A percentile compares a stretch with the other conserved stretches of the same genome.
phyloP scores from a whole-genome alignment of 2,329 filamentous ascomycete genomes.

The Cytospora mali region DNA sequence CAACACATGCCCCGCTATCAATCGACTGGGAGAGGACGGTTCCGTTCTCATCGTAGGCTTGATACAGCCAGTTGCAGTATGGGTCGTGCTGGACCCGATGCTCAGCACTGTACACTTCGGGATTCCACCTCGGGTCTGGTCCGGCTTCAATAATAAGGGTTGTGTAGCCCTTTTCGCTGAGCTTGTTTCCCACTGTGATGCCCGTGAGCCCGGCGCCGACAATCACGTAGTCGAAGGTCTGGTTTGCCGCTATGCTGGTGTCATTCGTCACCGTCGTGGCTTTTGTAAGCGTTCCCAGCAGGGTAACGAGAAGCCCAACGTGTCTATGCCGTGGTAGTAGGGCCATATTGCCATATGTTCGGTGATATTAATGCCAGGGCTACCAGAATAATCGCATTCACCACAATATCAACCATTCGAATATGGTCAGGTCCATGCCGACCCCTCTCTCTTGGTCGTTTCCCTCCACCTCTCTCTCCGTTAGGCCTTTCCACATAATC shows the following conservation, averaged over 20 bases:
- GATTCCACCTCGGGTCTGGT: constrained; percentile 32
- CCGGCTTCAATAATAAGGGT: constrained; percentile 34
- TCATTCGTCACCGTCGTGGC: constrained; percentile 32
- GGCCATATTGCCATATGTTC: no score
- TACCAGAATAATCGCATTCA: no score
- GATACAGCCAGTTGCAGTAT: constrained; percentile 33
- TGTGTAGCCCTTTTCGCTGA: constrained; percentile 31
- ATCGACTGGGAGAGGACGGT: constrained; percentile 26
- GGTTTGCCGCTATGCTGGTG: constrained; percentile 16
- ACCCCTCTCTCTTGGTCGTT: no score
- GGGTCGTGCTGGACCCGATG: constrained; percentile 27
- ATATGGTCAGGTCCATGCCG: no score
- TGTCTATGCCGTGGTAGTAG: no score
- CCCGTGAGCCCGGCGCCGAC: constrained; percentile 27
- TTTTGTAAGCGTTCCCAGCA: no score
- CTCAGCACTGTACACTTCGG: constrained; percentile 28
- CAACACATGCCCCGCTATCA: constrained; percentile 33
- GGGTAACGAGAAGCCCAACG: no score
- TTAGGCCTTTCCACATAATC: no score
- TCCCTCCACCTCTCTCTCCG: no score
- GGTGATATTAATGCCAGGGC: no score
- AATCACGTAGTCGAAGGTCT: constrained; percentile 28
- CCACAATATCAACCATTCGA: no score
- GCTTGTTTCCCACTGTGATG: constrained; percentile 22
- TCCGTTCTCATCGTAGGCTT: constrained; percentile 30